phyloP scores from a whole-genome alignment of 768 basidiomycete genomes.

The Suillus clintonianus region DNA sequence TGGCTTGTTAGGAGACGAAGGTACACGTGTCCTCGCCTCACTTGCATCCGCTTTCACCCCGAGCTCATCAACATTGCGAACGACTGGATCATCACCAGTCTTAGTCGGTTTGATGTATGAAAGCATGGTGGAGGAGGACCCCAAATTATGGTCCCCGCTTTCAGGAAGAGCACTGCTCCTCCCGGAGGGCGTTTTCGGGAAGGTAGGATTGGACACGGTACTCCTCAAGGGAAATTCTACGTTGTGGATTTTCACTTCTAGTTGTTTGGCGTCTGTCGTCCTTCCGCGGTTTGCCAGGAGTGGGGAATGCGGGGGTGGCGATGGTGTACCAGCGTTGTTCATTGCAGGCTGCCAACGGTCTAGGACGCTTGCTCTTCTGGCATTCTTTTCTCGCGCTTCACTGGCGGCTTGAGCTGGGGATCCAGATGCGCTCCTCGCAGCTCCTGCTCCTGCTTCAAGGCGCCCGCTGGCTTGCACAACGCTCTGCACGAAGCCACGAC shows the following conservation, averaged over 20 bases:
- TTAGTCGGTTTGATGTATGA: slow-evolving; percentile 57
- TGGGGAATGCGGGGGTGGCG: slow-evolving; percentile 36
- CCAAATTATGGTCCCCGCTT: slow-evolving; percentile 44
- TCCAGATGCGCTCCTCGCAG: slow-evolving; percentile 26
- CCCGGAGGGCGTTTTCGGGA: slow-evolving; percentile 31
- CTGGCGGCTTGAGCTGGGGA: slow-evolving; percentile 32
- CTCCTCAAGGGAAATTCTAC: slow-evolving; percentile 39
- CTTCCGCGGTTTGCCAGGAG: slow-evolving; percentile 42
- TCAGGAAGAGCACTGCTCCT: slow-evolving; percentile 26
- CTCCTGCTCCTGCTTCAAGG: slow-evolving; percentile 39
- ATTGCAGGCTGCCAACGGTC: slow-evolving; percentile 66
- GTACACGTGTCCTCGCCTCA: slow-evolving; percentile 22
- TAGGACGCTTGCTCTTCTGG: slow-evolving; percentile 53
- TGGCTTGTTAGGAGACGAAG: slow-evolving; percentile 58
- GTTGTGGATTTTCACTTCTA: slow-evolving; percentile 32
- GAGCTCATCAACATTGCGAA: slow-evolving; percentile 39
- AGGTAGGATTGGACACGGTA: slow-evolving; percentile 41
- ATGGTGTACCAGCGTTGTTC: slow-evolving; percentile 33
- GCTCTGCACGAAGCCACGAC: slow-evolving; percentile 84
- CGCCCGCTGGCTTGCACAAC: slow-evolving; percentile 72
- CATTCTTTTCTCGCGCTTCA: slow-evolving; percentile 39
- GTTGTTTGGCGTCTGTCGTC: slow-evolving; percentile 33
- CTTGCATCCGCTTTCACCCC: slow-evolving; percentile 42
- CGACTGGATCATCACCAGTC: slow-evolving; percentile 45
- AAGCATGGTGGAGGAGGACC: slow-evolving; percentile 77